Evolutionary conservation across 2,329 filamentous ascomycete genomes (phyloP).

Genomic region (Pseudocercospora cruenta): DNA sequence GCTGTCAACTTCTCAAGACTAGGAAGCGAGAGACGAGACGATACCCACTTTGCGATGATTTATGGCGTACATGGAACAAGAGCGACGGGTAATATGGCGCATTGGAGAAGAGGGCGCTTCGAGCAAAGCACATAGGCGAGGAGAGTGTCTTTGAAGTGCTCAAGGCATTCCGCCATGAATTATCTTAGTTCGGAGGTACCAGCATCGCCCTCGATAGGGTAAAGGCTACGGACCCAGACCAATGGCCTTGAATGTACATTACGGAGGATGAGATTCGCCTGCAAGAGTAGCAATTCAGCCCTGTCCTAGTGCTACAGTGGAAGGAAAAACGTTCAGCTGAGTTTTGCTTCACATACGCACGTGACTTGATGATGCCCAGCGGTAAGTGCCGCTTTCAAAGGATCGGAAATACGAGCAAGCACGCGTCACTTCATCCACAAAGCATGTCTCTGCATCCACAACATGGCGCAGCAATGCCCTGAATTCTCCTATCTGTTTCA

Average conservation of each 20-base stretch:
- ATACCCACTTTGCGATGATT: slow-evolving; percentile 6
- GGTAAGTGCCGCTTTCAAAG: too few relatives aligned
- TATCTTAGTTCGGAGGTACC: not conserved
- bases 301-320: not conserved
- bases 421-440: too few relatives aligned
- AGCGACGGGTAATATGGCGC: not conserved
- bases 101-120: slow-evolving; percentile 10
- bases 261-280: not conserved
- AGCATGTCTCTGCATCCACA: too few relatives aligned
- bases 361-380: too few relatives aligned
- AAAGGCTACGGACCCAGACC: not conserved
- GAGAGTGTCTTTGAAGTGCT: slow-evolving; percentile 22
- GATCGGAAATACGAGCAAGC: too few relatives aligned
- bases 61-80: not conserved
- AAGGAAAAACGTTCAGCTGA: not conserved
- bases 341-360: too few relatives aligned
- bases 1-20: slow-evolving; percentile 8
- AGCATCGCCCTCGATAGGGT: not conserved
- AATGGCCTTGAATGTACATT: not conserved
- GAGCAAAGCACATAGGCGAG: not conserved
- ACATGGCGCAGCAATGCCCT: too few relatives aligned
- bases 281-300: not conserved
- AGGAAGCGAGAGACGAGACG: slow-evolving; percentile 9
- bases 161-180: slow-evolving; percentile 9
- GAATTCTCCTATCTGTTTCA: too few relatives aligned